These are phyloP conservation scores for Nematocida sp. DNA, from an alignment of 371 early-diverging fungal species.

Conservation along the genomic window DNA sequence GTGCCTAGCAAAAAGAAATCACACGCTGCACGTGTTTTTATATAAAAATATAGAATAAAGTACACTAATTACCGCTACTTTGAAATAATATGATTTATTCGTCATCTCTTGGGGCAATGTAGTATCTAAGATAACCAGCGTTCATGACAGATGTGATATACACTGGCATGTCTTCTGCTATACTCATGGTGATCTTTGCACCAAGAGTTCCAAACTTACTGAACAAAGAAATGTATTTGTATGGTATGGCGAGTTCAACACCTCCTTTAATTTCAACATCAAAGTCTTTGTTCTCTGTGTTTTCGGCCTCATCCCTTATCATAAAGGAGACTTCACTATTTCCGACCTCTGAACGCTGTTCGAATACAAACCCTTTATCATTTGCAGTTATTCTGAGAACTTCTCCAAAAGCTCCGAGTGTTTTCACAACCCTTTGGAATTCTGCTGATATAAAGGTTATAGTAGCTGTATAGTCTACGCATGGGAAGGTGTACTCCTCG, in stretches of 20 bases:
- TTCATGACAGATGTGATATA: conserved; percentile 87
- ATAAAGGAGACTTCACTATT: conserved; percentile 74
- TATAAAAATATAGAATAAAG: conserved; percentile 7
- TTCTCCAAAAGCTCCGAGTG: conserved; percentile 79
- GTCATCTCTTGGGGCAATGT: conserved; percentile 53
- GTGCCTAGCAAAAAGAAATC: neutral
- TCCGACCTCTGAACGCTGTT: conserved; percentile 81
- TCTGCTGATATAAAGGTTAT: conserved; percentile 81
- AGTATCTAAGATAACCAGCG: conserved; percentile 82
- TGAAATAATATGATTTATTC: conserved; percentile 7
- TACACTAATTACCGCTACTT: neutral
- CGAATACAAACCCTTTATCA: conserved; percentile 86
- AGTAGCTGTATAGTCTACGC: conserved; percentile 79
- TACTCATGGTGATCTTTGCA: conserved; percentile 75
- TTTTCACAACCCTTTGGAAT: conserved; percentile 84
- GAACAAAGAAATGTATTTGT: conserved; percentile 86
- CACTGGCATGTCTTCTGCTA: conserved; percentile 81
- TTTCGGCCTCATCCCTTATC: conserved; percentile 70
- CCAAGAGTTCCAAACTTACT: conserved; percentile 86
- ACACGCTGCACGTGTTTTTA: neutral
- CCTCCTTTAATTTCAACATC: conserved; percentile 72
- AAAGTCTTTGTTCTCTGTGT: conserved; percentile 75
- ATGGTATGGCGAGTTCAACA: conserved; percentile 79
- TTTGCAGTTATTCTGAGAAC: conserved; percentile 79
- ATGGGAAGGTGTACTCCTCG: conserved; percentile 89